Evolutionary conservation across 2,329 filamentous ascomycete genomes (phyloP).

Genomic region (Sarocladium brachiariae): DNA sequence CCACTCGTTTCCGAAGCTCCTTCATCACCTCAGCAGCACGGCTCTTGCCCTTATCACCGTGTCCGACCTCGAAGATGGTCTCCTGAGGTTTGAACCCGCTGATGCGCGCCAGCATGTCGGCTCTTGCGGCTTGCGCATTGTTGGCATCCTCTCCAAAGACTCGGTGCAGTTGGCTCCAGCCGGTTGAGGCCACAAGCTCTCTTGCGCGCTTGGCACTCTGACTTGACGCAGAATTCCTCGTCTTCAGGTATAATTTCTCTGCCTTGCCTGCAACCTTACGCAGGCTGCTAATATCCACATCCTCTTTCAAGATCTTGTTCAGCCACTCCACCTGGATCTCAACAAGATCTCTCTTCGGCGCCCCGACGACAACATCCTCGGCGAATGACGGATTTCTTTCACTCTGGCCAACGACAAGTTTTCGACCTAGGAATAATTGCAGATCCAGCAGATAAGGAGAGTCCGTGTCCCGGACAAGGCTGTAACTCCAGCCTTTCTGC

Average conservation of each 20-base stretch:
- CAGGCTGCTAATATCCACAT: slow-evolving; percentile 64
- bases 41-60: slow-evolving; percentile 56
- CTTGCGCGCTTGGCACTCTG: slow-evolving; percentile 88
- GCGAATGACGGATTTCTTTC: slow-evolving; percentile 60
- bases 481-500: slow-evolving; percentile 90
- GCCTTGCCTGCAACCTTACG: slow-evolving; percentile 74
- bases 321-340: slow-evolving; percentile 77
- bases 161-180: slow-evolving; percentile 69
- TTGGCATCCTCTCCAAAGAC: slow-evolving; percentile 69
- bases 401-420: slow-evolving; percentile 67
- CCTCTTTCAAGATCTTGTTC: slow-evolving; percentile 68
- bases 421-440: slow-evolving; percentile 87
- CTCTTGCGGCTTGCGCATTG: slow-evolving; percentile 61
- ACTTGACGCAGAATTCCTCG: slow-evolving; percentile 79
- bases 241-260: slow-evolving; percentile 86
- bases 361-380: slow-evolving; percentile 76
- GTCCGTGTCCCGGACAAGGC: slow-evolving; percentile 79
- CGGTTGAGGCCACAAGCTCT: slow-evolving; percentile 62
- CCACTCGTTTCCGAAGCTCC: slow-evolving; percentile 62
- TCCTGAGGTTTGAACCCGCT: slow-evolving; percentile 84
- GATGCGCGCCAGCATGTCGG: slow-evolving; percentile 82
- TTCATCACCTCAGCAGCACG: slow-evolving; percentile 73
- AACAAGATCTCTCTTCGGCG: slow-evolving; percentile 64
- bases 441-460: slow-evolving; percentile 88
- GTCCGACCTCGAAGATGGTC: slow-evolving; percentile 92